Base-by-base conservation (phyloP, 176 grass and related monocot genomes). In the Oryza longistaminata region DNA sequence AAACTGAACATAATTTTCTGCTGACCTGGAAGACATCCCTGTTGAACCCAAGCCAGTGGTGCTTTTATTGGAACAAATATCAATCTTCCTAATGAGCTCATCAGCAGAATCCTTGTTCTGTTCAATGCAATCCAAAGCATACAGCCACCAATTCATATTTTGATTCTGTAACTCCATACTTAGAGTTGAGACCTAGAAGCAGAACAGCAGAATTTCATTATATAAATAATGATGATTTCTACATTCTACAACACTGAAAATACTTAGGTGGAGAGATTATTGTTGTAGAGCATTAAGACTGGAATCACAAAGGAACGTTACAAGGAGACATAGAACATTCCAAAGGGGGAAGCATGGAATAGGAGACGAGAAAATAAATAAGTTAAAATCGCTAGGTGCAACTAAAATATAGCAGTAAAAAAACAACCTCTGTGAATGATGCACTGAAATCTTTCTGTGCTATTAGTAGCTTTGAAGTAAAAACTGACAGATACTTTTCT, bases 81-180 rank as follows among this genome's bases (percentile, higher is more conserved):
- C 91, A 44, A 98, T 92, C 86, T 93, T 98, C 83, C 88, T 91
- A 74, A 93, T 66, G 68, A 98, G 87, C 74, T 95, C 96, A 10
- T 83, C 44, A 3, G 77, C 78, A 11, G 86, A 92, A 81, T 90
- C 91, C 50, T 95, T 98, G 58, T 86, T 88, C 76, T 85, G 79
- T 24, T 93, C 93, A 79, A 92, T 85, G 81, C 83, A 86, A 68
- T 95, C 77, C 80, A 95, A 92, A n/a, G 93, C 91, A 64, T 92
- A 71, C 29, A 95, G 50, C 93, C 96, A 98, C 96, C 96, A 98
- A 77, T 83, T 76, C 58, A 76, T 82, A 78, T 72, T 82, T 37
- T 91, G 87, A 68, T 85, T 90, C 44, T 89, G 69, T 80, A 95
- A 68, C 75, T 95, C 96, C 45, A 75, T 88, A 37, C 69, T 87